Evolutionary conservation across 1,284 basidiomycete species (phyloP), one percentile per base, ranked within the genome.

Genomic region (Kwoniella shivajii): DNA sequence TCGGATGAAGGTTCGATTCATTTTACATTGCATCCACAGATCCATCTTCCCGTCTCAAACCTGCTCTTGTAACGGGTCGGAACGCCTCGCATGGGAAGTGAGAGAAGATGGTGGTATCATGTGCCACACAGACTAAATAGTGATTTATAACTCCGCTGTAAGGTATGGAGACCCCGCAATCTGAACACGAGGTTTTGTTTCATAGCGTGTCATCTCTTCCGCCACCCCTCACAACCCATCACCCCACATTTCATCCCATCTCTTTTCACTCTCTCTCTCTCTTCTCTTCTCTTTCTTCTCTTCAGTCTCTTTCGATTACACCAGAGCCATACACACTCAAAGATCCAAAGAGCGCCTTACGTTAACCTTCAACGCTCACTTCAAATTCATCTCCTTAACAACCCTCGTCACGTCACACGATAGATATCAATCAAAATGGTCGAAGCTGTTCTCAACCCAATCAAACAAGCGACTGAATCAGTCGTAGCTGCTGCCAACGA

Each of bases 261-360:
- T 24, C 26, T 39, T 38, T 5, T 22, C 10, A 22, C 24, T 18
- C 31, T 37, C 18, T 46, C 33, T 44, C 27, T 37, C 46, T 48
- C 56, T 29, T 62, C 57, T 53, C 30, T 39, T 42, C 38, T 49
- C 56, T 43, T 52, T 36, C 27, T 47, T 52, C 55, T 58, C 54
- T 54, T 54, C 54, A 68, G 65, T 47, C 64, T 68, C 67, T 68
- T 61, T 57, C 53, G 53, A 55, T 49, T 42, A 55, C 53, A 49
- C 50, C 53, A 55, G 53, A 55, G 53, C 42, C 50, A 51, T 60
- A 58, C 55, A 57, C 63, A 44, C 34, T 30, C 36, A 27, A 41
- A 30, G 7, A 4, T 4, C 18, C 42, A 44, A 29, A 44, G 42
- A 44, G 26, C 42, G 42, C 30, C 42, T 29, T 29, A 14, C 4